Conservation (phyloP, 1,139 yeast genomes). For the Sugiyamaella xylanicola region DNA sequence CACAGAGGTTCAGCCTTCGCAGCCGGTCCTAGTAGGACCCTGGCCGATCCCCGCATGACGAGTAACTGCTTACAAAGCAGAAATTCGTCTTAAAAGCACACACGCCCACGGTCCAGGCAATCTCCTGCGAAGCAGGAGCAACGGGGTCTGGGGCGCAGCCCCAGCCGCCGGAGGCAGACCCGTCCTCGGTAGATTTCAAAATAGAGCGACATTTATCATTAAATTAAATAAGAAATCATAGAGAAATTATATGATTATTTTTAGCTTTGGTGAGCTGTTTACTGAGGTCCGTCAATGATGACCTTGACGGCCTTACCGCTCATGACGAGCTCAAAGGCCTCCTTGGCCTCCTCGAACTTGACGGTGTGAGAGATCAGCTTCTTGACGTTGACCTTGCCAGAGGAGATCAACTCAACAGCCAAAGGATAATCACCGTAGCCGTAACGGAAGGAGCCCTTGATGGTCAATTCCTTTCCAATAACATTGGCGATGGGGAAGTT, state of each 20-base stretch:
- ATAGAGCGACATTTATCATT: conserved; percentile 1
- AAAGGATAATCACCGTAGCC: conserved; percentile 72
- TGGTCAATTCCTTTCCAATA: conserved; percentile 64
- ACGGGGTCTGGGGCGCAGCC: no score
- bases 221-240: conserved; percentile 11
- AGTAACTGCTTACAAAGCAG: no score
- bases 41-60: no score
- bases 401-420: conserved; percentile 64
- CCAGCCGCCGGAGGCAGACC: no score
- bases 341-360: conserved; percentile 69
- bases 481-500: conserved; percentile 72
- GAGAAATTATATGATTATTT: neutral
- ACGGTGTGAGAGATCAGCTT: conserved; percentile 75
- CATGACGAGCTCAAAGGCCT: conserved; percentile 71
- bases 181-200: neutral
- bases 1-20: no score
- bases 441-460: conserved; percentile 81
- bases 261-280: neutral
- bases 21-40: no score
- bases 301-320: conserved; percentile 59
- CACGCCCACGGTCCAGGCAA: no score
- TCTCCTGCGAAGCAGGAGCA: no score
- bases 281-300: conserved; percentile 47
- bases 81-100: no score
- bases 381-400: conserved; percentile 62